A percentile compares a stretch with the other conserved stretches of the same genome.
These are phyloP conservation scores for Nyctanthes arbortristis DNA, from an alignment of 257 asterid species.

Conservation along the genomic window DNA sequence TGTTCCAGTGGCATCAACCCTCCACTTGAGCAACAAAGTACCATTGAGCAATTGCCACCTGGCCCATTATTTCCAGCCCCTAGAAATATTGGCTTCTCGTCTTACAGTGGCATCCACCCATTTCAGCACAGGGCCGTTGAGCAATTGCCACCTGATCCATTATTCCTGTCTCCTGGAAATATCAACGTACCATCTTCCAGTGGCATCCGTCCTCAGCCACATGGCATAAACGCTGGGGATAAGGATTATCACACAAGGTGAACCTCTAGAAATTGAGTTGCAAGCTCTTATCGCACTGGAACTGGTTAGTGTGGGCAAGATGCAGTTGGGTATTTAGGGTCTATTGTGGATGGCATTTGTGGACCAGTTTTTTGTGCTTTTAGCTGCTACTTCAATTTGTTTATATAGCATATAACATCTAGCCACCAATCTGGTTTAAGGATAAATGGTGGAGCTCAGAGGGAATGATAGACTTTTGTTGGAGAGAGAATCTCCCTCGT, in stretches of 20 bases:
- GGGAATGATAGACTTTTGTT: too few species aligned
- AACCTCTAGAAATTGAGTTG: constrained; percentile 9
- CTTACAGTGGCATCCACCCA: constrained; percentile 25
- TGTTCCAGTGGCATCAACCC: not conserved
- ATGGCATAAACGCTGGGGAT: constrained; percentile 30
- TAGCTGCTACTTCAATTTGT: constrained; percentile 5
- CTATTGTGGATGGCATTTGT: constrained; percentile 20
- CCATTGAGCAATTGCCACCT: constrained; percentile 23
- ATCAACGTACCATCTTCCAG: constrained; percentile 26
- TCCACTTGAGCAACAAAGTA: constrained; percentile 14
- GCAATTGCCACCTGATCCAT: constrained; percentile 25
- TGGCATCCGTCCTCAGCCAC: constrained; percentile 30
- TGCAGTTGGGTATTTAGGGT: constrained; percentile 10
- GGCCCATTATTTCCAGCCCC: constrained; percentile 23
- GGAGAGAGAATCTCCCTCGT: not conserved
- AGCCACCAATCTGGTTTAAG: not conserved
- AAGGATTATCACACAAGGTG: constrained; percentile 37
- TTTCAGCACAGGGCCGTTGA: constrained; percentile 14
- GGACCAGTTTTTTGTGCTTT: constrained; percentile 20
- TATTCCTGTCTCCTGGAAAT: constrained; percentile 27
- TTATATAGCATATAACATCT: not conserved
- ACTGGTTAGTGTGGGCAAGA: constrained; percentile 8
- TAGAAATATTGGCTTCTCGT: constrained; percentile 26
- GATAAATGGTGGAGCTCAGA: too few species aligned
- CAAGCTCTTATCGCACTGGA: not conserved